Evolutionary conservation across 768 basidiomycete species (phyloP).

Genomic region (Auriculariales sp.): DNA sequence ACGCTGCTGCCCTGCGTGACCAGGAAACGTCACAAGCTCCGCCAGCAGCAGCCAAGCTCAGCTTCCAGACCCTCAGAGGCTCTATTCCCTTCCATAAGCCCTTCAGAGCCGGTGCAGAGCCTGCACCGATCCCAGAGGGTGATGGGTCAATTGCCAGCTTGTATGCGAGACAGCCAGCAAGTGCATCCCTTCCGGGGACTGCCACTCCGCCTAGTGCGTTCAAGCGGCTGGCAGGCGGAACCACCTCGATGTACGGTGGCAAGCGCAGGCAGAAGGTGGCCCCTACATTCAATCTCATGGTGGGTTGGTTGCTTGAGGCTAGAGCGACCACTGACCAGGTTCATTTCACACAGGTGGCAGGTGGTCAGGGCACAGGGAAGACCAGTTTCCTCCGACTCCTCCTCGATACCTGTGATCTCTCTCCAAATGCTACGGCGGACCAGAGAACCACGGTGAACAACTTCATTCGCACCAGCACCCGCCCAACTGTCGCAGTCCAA

Average conservation of each 20-base stretch:
- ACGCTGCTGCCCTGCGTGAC: conserved; percentile 41
- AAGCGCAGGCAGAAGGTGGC: conserved; percentile 46
- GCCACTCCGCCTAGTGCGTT: conserved; percentile 48
- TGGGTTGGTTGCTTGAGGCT: conserved; percentile 16
- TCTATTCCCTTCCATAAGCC: conserved; percentile 76
- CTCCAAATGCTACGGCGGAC: conserved; percentile 59
- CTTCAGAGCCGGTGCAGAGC: conserved; percentile 33
- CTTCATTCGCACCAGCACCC: conserved; percentile 46
- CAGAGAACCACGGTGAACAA: conserved; percentile 50
- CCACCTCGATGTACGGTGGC: conserved; percentile 19
- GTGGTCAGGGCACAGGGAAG: conserved; percentile 71
- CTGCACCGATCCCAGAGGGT: conserved; percentile 5
- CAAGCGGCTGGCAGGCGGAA: conserved; percentile 29
- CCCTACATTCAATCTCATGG: conserved; percentile 82
- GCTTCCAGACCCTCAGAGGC: conserved; percentile 36
- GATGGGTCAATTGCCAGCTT: conserved; percentile 24
- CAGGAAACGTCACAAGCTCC: conserved; percentile 15
- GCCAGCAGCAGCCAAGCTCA: conserved; percentile 61
- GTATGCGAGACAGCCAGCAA: neutral
- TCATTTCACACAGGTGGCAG: conserved; percentile 43
- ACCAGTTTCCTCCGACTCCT: conserved; percentile 68
- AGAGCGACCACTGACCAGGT: too few species aligned
- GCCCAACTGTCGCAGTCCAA: conserved; percentile 42
- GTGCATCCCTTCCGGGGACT: too few species aligned
- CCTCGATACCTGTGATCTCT: conserved; percentile 73